Base-by-base conservation (phyloP, 306 rosid genomes). In the Citrullus amarus region DNA sequence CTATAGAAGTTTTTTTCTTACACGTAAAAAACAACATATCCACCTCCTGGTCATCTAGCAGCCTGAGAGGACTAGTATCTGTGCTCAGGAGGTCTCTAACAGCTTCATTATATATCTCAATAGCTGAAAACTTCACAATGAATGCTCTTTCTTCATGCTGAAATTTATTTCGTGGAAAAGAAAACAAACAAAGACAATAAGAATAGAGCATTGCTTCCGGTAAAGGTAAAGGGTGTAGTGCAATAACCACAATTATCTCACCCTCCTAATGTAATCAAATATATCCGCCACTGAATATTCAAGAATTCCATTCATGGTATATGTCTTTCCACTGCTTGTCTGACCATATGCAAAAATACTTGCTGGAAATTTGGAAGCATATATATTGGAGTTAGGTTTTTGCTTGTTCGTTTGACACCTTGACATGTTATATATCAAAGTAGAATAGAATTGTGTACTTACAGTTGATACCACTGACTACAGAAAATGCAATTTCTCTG, bases 101-200 rank as follows among this genome's bases (percentile, higher is more conserved):
- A 88, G 88, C 84, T 91, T 96, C 99, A 88, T 92, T 96, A 88
- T 96, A 96, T 79, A 96, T 96, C 86, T 96, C 99, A 81, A 96
- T 91, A 41, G 99, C 98, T 77, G 97, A 92, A 84, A 96, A 83
- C 88, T 96, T 96, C 79, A 96, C 83, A 62, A 82, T 91, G 80
- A 91, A 96, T 13, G 99, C 98, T 91, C 99, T 87, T 80, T 96
- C 98, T 86, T 90, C 97, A 62, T 96, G 99, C 99, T 96, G 90
- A 61, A 8, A 77, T 79, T 39, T 72, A 48, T 68, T 84, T 80
- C 14, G 68, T 44, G 76, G 76, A 57, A 85, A 59, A 65, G 32
- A 67, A 39, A 28, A 44, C 50, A 39, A 53, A 78, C 10, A 77
- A 61, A 78, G 59, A 38, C 50, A 1, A 44, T 25, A 50, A 46